phyloP scores from a whole-genome alignment of 352 stramenopile species.

The Phytophthora ohioensis region DNA sequence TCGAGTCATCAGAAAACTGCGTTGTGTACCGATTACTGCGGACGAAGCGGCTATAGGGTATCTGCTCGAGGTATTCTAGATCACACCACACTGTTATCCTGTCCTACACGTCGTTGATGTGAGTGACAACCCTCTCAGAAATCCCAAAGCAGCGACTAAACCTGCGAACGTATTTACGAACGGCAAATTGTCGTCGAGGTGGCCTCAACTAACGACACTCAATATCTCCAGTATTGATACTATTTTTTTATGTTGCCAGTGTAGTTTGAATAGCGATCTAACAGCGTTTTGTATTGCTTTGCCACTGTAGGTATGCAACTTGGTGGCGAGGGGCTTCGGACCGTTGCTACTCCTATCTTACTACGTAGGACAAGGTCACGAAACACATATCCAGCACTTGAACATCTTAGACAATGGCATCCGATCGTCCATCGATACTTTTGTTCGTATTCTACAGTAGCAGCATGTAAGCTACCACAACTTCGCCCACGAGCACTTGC shows the following conservation, averaged over 20 bases:
- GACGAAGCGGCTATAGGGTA: constrained; percentile 33
- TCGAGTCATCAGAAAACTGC: constrained; percentile 42
- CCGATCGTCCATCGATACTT: constrained; percentile 35
- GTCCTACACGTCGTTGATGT: constrained; percentile 32
- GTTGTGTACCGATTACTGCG: constrained; percentile 49
- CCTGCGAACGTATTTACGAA: constrained; percentile 23
- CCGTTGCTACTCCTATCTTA: constrained; percentile 28
- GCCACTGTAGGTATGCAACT: constrained; percentile 38
- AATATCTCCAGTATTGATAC: constrained; percentile 42
- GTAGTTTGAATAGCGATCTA: no score
- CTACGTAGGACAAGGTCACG: neutral
- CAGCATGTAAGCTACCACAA: constrained; percentile 15
- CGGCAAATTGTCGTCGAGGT: constrained; percentile 4
- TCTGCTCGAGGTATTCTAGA: constrained; percentile 38
- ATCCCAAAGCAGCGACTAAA: constrained; percentile 26
- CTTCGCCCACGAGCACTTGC: constrained; percentile 38
- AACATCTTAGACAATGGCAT: constrained; percentile 49
- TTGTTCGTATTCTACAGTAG: constrained; percentile 26
- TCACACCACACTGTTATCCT: constrained; percentile 17
- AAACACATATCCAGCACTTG: constrained; percentile 30
- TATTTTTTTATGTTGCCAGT: no score
- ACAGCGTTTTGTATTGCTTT: neutral
- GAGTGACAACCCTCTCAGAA: constrained; percentile 39
- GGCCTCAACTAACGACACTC: constrained; percentile 34
- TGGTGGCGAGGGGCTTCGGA: constrained; percentile 34